A percentile compares a stretch with the other conserved stretches of the same genome.
These are phyloP conservation scores for Polygonum aviculare DNA, from an alignment of 148 eudicot genomes.

Conservation along the genomic window DNA sequence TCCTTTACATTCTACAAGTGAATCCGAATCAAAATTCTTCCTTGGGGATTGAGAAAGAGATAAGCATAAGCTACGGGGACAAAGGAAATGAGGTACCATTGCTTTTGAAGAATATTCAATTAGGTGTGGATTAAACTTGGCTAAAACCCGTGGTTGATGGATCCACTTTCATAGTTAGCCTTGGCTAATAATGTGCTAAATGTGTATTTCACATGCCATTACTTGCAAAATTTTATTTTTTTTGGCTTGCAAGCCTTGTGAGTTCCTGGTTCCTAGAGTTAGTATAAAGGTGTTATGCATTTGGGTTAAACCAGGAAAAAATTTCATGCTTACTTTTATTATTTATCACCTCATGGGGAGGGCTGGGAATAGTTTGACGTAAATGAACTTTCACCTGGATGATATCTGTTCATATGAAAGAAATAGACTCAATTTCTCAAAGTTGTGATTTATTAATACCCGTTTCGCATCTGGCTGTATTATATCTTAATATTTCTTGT, in stretches of 20 bases:
- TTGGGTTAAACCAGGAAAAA: background rate
- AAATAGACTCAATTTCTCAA: background rate
- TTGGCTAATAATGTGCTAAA: background rate
- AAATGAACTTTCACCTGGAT: background rate
- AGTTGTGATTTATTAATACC: background rate
- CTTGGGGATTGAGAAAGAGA: slow-evolving; percentile 42
- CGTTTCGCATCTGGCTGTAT: background rate
- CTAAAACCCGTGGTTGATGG: background rate
- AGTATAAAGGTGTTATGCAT: background rate
- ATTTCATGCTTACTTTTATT: background rate
- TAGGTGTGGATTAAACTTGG: background rate
- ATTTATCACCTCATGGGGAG: background rate
- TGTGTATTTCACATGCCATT: background rate
- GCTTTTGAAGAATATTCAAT: background rate
- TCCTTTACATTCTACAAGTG: slow-evolving; percentile 17
- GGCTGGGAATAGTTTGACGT: background rate
- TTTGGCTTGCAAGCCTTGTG: background rate
- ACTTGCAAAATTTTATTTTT: background rate
- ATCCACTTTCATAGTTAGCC: background rate
- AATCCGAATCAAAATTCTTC: slow-evolving; percentile 36
- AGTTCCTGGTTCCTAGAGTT: background rate
- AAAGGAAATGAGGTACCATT: slow-evolving; percentile 92
- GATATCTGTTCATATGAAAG: background rate
- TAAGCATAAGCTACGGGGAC: slow-evolving; percentile 85
- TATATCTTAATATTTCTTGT: background rate